Evolutionary conservation across 345 rosid species (phyloP), one percentile per base, ranked within the genome.

Genomic region (Syzygium aqueum): DNA sequence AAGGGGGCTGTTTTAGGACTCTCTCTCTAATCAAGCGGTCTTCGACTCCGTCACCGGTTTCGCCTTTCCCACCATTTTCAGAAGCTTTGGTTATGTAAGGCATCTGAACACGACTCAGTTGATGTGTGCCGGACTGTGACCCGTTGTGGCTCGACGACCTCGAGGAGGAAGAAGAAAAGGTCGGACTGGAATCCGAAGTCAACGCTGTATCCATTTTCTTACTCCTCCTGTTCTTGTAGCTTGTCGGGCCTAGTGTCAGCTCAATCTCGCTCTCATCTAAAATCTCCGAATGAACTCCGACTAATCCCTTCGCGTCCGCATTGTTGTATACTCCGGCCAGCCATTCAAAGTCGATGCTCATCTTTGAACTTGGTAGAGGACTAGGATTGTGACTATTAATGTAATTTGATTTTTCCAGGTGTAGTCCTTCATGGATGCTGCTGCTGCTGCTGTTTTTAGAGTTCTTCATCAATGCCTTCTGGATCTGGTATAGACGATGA

Each of bases 231-330:
- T 92, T 80, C 80, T 87, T 30, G 63, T 92, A 92, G 84, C 90
- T 91, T 22, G 96, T 84, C 17, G 96, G 98, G 25, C 99, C 99
- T 23, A 96, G 90, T 7, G 99, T 97, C 89, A 97, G 92, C 93
- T 96, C 96, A 53, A 97, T 96, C 91, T 94, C 93, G 84, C 95
- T 93, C 92, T 97, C 99, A 40, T 97, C 97, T 85, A 93, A 92
- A 22, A 89, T 86, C 87, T 93, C 94, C 59, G 88, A 30, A 80
- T 73, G 21, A 37, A 37, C 82, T 73, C 63, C 87, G 56, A 85
- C 33, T 33, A 89, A 57, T 52, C 87, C 92, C 33, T 90, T 91
- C 59, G 93, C 86, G 77, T 90, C 93, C 85, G 88, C 89, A 78
- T 73, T 73, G 49, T 83, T 90, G 80, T 51, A 56, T 30, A 84